phyloP scores from a whole-genome alignment of 228 moss, liverwort and hornwort genomes.

The Sphagnum fallax region DNA sequence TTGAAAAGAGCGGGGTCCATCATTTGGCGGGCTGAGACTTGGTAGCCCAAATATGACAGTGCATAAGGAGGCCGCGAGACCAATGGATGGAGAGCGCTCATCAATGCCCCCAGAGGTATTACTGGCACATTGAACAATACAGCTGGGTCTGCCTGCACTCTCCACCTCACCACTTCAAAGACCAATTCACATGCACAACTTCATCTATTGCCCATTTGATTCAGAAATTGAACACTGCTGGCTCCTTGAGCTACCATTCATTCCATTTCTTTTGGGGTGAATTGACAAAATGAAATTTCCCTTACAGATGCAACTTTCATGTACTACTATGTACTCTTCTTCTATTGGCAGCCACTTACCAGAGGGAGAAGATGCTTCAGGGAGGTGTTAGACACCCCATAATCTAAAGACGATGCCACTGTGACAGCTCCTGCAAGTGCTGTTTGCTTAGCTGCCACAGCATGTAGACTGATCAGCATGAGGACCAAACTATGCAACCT shows the following conservation, averaged over 20 bases:
- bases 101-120: conserved; percentile 72
- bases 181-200: neutral
- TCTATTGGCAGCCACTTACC: conserved; percentile 27
- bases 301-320: too few species aligned
- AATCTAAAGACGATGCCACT: conserved; percentile 87
- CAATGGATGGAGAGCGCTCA: conserved; percentile 73
- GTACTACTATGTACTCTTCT: too few species aligned
- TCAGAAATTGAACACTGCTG: neutral
- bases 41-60: conserved; percentile 84
- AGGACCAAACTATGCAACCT: too few species aligned
- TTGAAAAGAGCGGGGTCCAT: conserved; percentile 64
- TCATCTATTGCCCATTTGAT: neutral
- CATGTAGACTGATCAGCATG: too few species aligned
- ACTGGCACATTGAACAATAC: conserved; percentile 78
- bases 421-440: conserved; percentile 80
- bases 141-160: conserved; percentile 70
- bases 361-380: conserved; percentile 84
- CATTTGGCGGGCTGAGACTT: conserved; percentile 80
- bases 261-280: neutral
- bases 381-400: conserved; percentile 72
- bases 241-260: neutral
- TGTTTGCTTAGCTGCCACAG: conserved; percentile 40
- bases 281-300: neutral
- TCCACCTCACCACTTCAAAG: neutral
- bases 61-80: conserved; percentile 73